phyloP scores from a whole-genome alignment of 352 stramenopile genomes.

The Phytophthora melonis region DNA sequence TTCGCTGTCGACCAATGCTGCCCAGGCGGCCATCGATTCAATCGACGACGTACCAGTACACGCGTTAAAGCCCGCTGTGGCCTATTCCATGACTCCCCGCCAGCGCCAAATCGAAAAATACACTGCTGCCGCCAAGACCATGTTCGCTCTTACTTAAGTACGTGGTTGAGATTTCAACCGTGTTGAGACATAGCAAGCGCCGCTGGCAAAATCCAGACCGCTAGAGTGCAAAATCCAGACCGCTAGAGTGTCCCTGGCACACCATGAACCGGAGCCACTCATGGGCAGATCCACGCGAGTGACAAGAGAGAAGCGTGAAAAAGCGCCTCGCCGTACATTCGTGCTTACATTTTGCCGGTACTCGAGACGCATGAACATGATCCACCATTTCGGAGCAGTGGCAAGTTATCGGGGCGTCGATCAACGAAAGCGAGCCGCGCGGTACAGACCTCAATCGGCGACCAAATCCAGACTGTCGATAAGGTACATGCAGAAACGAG shows the following conservation, averaged over 20 bases:
- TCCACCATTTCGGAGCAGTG: conserved; percentile 8
- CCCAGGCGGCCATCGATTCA: not conserved
- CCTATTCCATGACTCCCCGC: not conserved
- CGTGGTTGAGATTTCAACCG: not conserved
- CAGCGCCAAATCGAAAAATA: conserved; percentile 37
- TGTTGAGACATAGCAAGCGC: not conserved
- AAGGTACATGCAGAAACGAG: not conserved
- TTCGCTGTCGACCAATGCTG: conserved; percentile 4
- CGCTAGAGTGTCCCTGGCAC: not conserved
- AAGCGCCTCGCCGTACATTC: conserved; percentile 1
- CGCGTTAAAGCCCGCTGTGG: too few species aligned
- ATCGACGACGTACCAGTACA: conserved; percentile 3
- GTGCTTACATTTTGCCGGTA: conserved; percentile 11
- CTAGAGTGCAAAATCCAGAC: conserved; percentile 15
- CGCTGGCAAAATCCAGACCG: conserved; percentile 15
- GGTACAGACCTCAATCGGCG: not conserved
- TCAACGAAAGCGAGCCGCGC: not conserved
- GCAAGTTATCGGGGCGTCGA: not conserved
- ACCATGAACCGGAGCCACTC: conserved; percentile 8
- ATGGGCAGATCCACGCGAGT: conserved; percentile 27
- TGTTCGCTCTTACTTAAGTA: conserved; percentile 3
- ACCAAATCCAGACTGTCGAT: not conserved
- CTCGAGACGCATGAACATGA: conserved; percentile 21
- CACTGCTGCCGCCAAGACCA: conserved; percentile 5
- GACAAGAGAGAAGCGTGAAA: conserved; percentile 17